phyloP scores from a whole-genome alignment of 345 rosid species.

The Ceriops zippeliana region DNA sequence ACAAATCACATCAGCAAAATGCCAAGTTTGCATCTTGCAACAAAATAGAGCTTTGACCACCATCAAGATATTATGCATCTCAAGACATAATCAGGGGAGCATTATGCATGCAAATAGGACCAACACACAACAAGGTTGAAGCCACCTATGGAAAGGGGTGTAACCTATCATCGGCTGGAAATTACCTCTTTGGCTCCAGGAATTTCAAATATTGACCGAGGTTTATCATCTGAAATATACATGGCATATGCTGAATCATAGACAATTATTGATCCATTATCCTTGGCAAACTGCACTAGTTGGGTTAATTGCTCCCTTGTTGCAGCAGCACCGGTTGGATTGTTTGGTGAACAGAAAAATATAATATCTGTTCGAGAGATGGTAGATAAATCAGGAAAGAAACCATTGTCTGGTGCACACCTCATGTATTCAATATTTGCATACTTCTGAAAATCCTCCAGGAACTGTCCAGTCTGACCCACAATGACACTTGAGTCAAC shows the following conservation, averaged over 20 bases:
- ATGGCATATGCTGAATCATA: constrained; percentile 93
- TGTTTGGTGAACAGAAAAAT: constrained; percentile 94
- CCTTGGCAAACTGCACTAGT: constrained; percentile 79
- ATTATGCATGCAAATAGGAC: neutral
- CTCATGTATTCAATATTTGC: constrained; percentile 88
- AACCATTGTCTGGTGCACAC: constrained; percentile 90
- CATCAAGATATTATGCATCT: neutral
- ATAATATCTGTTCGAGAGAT: constrained; percentile 75
- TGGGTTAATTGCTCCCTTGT: constrained; percentile 73
- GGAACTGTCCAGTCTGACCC: constrained; percentile 85
- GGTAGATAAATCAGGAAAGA: constrained; percentile 83
- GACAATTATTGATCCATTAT: constrained; percentile 85
- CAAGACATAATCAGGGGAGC: neutral
- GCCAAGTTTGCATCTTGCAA: too few species aligned
- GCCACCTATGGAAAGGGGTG: neutral
- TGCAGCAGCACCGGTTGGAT: constrained; percentile 94
- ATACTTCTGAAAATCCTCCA: constrained; percentile 58
- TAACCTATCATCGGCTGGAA: neutral
- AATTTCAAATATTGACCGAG: constrained; percentile 86
- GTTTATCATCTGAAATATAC: constrained; percentile 83
- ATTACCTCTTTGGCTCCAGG: constrained; percentile 96
- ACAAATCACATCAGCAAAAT: too few species aligned
- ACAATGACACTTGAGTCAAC: constrained; percentile 94
- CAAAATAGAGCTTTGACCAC: too few species aligned
- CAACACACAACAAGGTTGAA: constrained; percentile 1